These are phyloP conservation scores for Neonectria sp. DNA, from an alignment of 2,329 filamentous ascomycete genomes.

Conservation along the genomic window DNA sequence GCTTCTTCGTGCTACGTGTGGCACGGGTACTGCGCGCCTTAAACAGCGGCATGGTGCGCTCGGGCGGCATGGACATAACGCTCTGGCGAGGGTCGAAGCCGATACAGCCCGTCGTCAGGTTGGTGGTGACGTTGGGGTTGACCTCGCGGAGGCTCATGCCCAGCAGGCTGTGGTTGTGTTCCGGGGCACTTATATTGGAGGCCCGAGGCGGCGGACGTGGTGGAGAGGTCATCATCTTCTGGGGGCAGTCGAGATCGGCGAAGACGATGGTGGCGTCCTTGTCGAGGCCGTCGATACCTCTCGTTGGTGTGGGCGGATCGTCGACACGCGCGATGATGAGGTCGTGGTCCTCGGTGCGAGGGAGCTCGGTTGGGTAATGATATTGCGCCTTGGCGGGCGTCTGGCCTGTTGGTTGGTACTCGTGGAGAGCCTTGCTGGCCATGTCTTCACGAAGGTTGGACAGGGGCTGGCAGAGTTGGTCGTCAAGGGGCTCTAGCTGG, in stretches of 20 bases:
- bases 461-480: constrained; percentile 78
- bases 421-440: constrained; percentile 74
- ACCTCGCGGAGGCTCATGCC: constrained; percentile 69
- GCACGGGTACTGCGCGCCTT: constrained; percentile 60
- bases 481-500: constrained; percentile 72
- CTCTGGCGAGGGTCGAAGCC: constrained; percentile 61
- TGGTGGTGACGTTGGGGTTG: constrained; percentile 66
- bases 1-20: constrained; percentile 55
- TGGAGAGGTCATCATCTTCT: constrained; percentile 49
- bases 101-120: constrained; percentile 54
- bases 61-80: constrained; percentile 58
- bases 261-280: constrained; percentile 59
- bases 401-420: constrained; percentile 88
- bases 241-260: constrained; percentile 53
- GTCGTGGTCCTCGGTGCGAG: constrained; percentile 74
- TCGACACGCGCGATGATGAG: constrained; percentile 60
- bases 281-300: constrained; percentile 50
- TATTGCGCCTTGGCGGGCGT: constrained; percentile 89
- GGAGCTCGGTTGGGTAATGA: constrained; percentile 83
- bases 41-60: constrained; percentile 62
- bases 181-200: constrained; percentile 45
- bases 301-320: constrained; percentile 46
- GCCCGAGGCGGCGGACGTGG: constrained; percentile 51
- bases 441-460: constrained; percentile 80
- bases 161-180: constrained; percentile 50